Conservation (phyloP, 2,329 filamentous ascomycete genomes). For the Aspergillus spinulosporus region DNA sequence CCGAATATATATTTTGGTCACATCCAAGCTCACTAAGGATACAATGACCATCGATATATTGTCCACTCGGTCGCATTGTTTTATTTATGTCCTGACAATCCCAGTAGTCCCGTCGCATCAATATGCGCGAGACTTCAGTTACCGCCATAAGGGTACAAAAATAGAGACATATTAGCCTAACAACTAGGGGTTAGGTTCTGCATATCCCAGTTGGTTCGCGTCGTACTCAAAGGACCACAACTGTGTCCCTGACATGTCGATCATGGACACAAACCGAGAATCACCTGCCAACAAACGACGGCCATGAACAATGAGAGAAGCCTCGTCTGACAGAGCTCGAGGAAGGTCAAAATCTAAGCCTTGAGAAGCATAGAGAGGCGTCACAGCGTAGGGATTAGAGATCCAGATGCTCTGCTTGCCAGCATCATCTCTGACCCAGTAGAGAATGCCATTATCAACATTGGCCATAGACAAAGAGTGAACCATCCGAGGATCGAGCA, state of each 20-base stretch:
- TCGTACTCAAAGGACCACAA: constrained; percentile 29
- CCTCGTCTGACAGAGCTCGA: constrained; percentile 12
- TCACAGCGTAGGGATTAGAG: constrained; percentile 16
- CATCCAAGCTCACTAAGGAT: too few species aligned
- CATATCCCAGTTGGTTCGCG: not conserved
- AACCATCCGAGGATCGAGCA: constrained; percentile 7
- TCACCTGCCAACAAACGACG: constrained; percentile 21
- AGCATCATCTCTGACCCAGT: constrained; percentile 21
- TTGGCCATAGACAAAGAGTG: constrained; percentile 13
- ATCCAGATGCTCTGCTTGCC: constrained; percentile 24
- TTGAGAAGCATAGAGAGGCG: constrained; percentile 16
- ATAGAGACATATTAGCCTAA: too few species aligned
- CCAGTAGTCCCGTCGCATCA: too few species aligned
- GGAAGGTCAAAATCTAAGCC: constrained; percentile 16
- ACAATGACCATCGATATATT: too few species aligned
- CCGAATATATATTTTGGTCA: too few species aligned
- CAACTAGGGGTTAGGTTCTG: too few species aligned
- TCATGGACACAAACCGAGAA: constrained; percentile 20
- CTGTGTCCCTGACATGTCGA: constrained; percentile 18
- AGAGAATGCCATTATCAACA: constrained; percentile 20
- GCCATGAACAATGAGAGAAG: constrained; percentile 6
- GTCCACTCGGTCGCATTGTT: too few species aligned
- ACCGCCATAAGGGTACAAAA: too few species aligned
- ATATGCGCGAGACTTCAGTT: too few species aligned
- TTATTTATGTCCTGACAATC: too few species aligned